A percentile compares a stretch with the other conserved stretches of the same genome.
phyloP scores from a whole-genome alignment of 169 alveolate species.

The Eimeria maxima region DNA sequence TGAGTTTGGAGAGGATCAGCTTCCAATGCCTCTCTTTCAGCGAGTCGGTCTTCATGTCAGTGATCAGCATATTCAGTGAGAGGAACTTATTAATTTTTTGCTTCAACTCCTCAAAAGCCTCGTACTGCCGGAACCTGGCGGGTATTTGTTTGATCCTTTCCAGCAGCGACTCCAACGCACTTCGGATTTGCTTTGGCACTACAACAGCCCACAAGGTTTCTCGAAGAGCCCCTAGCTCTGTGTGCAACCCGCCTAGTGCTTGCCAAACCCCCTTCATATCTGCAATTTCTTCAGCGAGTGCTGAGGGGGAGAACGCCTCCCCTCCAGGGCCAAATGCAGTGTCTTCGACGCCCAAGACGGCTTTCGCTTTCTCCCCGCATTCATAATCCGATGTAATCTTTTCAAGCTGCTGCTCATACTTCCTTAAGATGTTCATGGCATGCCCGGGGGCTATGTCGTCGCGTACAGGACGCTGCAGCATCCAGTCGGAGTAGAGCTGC shows the following conservation, averaged over 20 bases:
- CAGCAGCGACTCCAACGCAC: slow-evolving; percentile 92
- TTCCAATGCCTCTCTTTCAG: slow-evolving; percentile 99
- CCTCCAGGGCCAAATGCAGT: slow-evolving; percentile 16
- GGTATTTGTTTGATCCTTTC: slow-evolving; percentile 91
- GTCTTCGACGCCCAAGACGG: slow-evolving; percentile 66
- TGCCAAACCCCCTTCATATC: slow-evolving; percentile 95
- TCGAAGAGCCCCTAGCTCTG: slow-evolving; percentile 87
- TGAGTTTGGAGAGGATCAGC: slow-evolving; percentile 90
- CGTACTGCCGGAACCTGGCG: slow-evolving; percentile 94
- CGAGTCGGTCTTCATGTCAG: slow-evolving; percentile 97
- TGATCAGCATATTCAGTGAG: slow-evolving; percentile 80
- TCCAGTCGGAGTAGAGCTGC: slow-evolving; percentile 82
- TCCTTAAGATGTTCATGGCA: slow-evolving; percentile 65
- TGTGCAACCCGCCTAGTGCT: slow-evolving; percentile 90
- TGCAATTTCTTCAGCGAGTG: slow-evolving; percentile 91
- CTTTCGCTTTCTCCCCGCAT: slow-evolving; percentile 71
- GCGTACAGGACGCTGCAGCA: slow-evolving; percentile 80
- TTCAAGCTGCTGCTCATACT: slow-evolving; percentile 69
- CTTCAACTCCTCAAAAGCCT: slow-evolving; percentile 96
- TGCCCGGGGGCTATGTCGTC: slow-evolving; percentile 79
- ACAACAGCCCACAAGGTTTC: slow-evolving; percentile 94
- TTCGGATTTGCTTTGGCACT: slow-evolving; percentile 91
- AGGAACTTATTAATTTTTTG: slow-evolving; percentile 64
- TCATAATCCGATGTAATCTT: slow-evolving; percentile 59
- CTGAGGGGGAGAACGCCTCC: slow-evolving; percentile 85